Base-by-base conservation (phyloP, 2,329 filamentous ascomycete species). In the Tolypocladium endophyticum region DNA sequence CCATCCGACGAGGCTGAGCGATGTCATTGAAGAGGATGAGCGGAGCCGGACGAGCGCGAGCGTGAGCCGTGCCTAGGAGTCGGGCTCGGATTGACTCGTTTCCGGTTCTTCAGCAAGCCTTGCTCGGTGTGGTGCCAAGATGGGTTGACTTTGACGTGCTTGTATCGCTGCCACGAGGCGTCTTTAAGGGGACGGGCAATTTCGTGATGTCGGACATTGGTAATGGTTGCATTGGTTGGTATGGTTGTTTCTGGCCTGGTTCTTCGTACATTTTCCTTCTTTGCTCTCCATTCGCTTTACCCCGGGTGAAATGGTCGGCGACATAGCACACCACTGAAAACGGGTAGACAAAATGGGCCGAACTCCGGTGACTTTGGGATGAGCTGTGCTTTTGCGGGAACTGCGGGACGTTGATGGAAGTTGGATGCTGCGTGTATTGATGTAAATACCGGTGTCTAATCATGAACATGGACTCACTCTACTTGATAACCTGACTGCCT, bases 11-110 rank as follows among this genome's bases (percentile, higher is more conserved):
- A 80, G 92, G 60, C 77, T 96, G 63, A 96, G 91, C 71, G 92
- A 96, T 73, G 92, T 96, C 35, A 81, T 94, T 36, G 88, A 92
- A 69, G 91, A 91, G 69, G 88, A 95, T 65, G 90, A 95, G 73
- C 81, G 86, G 57, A 90, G 88, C 70, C 83, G 88, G 28, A 90
- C 88, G 18, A 89, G 88, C 65, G 86, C 85, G 14, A 87, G 86
- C 70, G 82, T 80, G 64, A 85, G 82, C 68, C 81, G 82, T 38
- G 67, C 67, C 47, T 72, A 72, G 66, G 66, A 68, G 45, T 67
- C 64, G 16, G 61, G 64, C 52, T 64, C 59, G 14, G 33, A 50
- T 45, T 55, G 56, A 58, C 43, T 43, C 18, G 36, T 38, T 52
- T 18, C 28, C n/a, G 28, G 18, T 23, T 35, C 18, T n/a, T 28